phyloP scores from a whole-genome alignment of 345 rosid species.

The Jatropha curcas region DNA sequence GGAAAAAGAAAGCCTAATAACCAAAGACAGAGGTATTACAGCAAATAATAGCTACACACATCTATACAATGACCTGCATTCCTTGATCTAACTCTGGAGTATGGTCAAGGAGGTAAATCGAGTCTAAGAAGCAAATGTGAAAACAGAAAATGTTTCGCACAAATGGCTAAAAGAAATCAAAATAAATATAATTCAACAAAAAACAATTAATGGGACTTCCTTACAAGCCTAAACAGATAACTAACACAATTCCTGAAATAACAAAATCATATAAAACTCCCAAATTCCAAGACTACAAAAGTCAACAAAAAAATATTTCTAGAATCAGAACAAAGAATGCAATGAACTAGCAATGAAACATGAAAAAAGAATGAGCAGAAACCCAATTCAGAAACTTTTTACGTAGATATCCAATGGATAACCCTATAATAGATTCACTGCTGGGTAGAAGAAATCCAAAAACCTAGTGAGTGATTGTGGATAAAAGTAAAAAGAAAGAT shows the following conservation, averaged over 20 bases:
- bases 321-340: background rate
- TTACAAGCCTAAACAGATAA: background rate
- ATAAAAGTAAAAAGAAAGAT: background rate
- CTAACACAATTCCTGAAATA: background rate
- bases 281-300: background rate
- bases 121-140: conserved; percentile 9
- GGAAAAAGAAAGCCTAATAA: background rate
- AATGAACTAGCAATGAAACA: background rate
- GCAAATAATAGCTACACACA: background rate
- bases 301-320: background rate
- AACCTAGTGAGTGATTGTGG: background rate
- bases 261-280: background rate
- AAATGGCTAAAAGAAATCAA: background rate
- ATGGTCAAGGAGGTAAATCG: background rate
- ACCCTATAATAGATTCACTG: background rate
- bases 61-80: background rate
- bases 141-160: background rate
- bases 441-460: background rate
- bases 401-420: background rate
- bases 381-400: background rate
- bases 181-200: background rate
- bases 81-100: background rate
- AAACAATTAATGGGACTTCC: background rate
- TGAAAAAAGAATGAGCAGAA: background rate
- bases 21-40: background rate